Evolutionary conservation across 805 yeast species (phyloP).

Genomic region (Kodamaea kakaduensis): DNA sequence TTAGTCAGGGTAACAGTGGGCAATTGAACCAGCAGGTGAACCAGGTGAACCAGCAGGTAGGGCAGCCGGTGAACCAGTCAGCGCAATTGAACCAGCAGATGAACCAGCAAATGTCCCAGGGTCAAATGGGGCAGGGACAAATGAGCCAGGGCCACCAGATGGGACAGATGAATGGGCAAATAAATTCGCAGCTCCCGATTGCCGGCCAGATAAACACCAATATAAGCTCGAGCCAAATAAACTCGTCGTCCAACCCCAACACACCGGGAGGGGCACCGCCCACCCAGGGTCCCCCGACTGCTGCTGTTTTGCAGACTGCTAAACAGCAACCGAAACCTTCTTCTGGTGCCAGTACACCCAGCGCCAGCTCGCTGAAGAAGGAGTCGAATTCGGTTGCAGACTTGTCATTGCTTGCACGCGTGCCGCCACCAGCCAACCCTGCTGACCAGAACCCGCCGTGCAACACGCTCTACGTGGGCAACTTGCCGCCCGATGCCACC

Average conservation of each 20-base stretch:
- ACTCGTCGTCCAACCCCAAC: too few species aligned
- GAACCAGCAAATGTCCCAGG: too few species aligned
- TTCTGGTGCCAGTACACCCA: not conserved
- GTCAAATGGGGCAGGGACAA: conserved; percentile 3
- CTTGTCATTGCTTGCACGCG: conserved; percentile 67
- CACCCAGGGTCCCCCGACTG: conserved; percentile 9
- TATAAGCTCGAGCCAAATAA: too few species aligned
- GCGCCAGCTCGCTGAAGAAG: conserved; percentile 13
- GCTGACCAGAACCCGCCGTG: conserved; percentile 99
- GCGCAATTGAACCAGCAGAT: conserved; percentile 7
- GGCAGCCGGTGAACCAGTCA: not conserved
- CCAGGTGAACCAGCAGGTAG: too few species aligned
- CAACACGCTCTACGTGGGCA: conserved; percentile 94
- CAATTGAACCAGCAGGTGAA: too few species aligned
- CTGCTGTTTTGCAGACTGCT: conserved; percentile 8
- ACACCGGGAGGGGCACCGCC: too few species aligned
- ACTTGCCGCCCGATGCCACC: conserved; percentile 94
- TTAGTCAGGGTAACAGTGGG: conserved; percentile 4
- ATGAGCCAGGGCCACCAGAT: conserved; percentile 7
- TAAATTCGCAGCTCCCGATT: too few species aligned
- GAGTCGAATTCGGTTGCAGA: conserved; percentile 44
- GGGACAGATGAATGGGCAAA: too few species aligned
- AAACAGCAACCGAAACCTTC: conserved; percentile 4
- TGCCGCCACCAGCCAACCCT: conserved; percentile 93
- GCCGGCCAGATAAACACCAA: too few species aligned